Evolutionary conservation across 805 yeast genomes (phyloP), one percentile per base, ranked within the genome.

Genomic region (Wickerhamiella occidentalis): DNA sequence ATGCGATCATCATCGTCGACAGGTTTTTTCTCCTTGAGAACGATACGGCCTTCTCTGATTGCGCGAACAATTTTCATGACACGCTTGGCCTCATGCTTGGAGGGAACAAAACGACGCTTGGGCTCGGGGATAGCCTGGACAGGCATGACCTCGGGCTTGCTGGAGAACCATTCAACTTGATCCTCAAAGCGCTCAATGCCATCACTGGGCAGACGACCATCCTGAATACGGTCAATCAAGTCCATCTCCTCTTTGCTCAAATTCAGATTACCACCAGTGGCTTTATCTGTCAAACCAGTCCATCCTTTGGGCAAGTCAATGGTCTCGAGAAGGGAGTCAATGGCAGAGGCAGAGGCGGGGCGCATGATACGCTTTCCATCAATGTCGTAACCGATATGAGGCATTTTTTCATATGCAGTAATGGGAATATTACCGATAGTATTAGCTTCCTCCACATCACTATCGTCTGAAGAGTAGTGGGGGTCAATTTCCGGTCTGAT

Each of bases 361-460:
- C 99, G 79, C 97, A 92, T 90, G 62, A 92, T 88, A 62, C 98
- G 78, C 64, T 88, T 90, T 61, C 99, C 98, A 64, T 92, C 92
- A 60, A 92, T 88, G 64, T 86, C 90, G 65, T 92, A 92, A 51
- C 98, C 97, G 52, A 92, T 79, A 63, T 92, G 98, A 1, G 98
- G 98, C 80, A 82, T 83, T 66, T 88, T 95, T 50, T 92, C 98
- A 63, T 92, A 92, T 1, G 95, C 95, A 17, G 90, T 77, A 18
- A 92, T 61, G 46, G 98, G 97, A 51, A 92, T 76, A 62, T 92
- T 85, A 45, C 98, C 98, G 57, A 92, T 85, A 3, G 96, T 86
- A 67, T 92, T 92, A 57, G 68, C 68, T 54, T 85, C 94, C 54
- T 78, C 82, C 12, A 62, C 75, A 61, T 88, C 96, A 57, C 87